Evolutionary conservation across 257 asterid genomes (phyloP).

Genomic region (Craterostigma plantagineum): DNA sequence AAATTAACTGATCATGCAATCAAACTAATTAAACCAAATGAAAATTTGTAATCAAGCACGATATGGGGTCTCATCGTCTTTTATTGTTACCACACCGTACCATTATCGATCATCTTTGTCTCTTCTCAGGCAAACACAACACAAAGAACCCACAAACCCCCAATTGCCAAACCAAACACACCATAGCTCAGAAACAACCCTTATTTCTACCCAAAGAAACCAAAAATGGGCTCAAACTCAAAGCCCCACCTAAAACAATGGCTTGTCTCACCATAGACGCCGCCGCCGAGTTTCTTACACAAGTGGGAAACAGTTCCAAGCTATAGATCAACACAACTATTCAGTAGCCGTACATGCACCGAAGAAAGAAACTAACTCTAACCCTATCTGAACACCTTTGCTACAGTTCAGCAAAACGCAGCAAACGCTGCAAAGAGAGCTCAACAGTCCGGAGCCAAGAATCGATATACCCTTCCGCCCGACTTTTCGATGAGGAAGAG

Average conservation of each 20-base stretch:
- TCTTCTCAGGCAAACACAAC: conserved; percentile 1
- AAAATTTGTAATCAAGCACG: too few relatives aligned
- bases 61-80: conserved; percentile 28
- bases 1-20: too few relatives aligned
- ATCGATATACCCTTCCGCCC: conserved; percentile 19
- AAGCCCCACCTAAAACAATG: conserved; percentile 31
- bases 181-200: conserved; percentile 22
- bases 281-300: conserved; percentile 54
- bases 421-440: conserved; percentile 34
- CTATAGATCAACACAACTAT: conserved; percentile 28
- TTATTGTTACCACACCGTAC: conserved; percentile 27
- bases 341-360: conserved; percentile 33
- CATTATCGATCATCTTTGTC: conserved; percentile 4
- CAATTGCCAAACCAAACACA: conserved; percentile 34
- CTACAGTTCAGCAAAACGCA: conserved; percentile 17
- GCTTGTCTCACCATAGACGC: conserved; percentile 61
- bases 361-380: conserved; percentile 41
- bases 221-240: conserved; percentile 35
- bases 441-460: conserved; percentile 16
- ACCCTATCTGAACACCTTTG: conserved; percentile 16
- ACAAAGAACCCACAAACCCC: conserved; percentile 22
- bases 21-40: too few relatives aligned
- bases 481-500: conserved; percentile 19
- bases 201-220: conserved; percentile 36
- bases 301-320: conserved; percentile 60